Percentiles rank a stretch among this genome's conserved stretches.
Evolutionary conservation across 352 stramenopile genomes (phyloP).

Genomic region (Phytophthora podocarpi): DNA sequence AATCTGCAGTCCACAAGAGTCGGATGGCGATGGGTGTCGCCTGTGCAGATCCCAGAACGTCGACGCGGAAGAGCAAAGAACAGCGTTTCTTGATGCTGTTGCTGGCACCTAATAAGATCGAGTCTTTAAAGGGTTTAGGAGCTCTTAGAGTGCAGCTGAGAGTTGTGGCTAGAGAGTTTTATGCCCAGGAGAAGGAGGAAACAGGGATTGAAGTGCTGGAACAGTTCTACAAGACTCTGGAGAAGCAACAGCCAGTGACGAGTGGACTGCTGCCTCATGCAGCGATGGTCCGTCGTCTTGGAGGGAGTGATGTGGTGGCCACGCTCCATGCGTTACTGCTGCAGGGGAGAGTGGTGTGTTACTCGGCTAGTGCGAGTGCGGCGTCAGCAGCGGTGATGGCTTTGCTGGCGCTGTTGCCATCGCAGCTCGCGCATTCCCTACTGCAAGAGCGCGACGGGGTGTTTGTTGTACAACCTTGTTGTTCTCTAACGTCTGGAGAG

Average conservation of each 20-base stretch:
- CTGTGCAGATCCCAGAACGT: slow-evolving; percentile 43
- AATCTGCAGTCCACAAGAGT: slow-evolving; percentile 10
- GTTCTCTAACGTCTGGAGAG: slow-evolving; percentile 30
- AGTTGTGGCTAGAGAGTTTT: slow-evolving; percentile 36
- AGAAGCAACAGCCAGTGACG: slow-evolving; percentile 54
- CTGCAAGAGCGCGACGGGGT: slow-evolving; percentile 31
- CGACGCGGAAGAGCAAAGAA: slow-evolving; percentile 49
- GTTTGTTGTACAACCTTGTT: slow-evolving; percentile 61
- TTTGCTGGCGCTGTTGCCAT: slow-evolving; percentile 58
- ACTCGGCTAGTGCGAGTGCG: slow-evolving; percentile 57
- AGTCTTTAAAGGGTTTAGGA: slow-evolving; percentile 33
- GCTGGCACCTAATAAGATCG: slow-evolving; percentile 8
- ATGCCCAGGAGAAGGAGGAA: slow-evolving; percentile 25
- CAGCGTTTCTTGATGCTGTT: slow-evolving; percentile 56
- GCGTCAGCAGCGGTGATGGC: slow-evolving; percentile 58
- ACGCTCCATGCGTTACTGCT: slow-evolving; percentile 73
- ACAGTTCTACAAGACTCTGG: slow-evolving; percentile 26
- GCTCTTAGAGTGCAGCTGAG: slow-evolving; percentile 46
- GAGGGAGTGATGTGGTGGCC: slow-evolving; percentile 63
- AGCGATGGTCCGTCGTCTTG: slow-evolving; percentile 48
- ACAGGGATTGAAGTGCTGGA: slow-evolving; percentile 51
- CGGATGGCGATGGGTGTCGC: slow-evolving; percentile 51
- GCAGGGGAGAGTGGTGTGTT: slow-evolving; percentile 82
- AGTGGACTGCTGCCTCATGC: slow-evolving; percentile 53
- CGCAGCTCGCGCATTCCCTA: slow-evolving; percentile 34